Conservation (phyloP, 352 stramenopile genomes). For the Globisporangium orthogonon region DNA sequence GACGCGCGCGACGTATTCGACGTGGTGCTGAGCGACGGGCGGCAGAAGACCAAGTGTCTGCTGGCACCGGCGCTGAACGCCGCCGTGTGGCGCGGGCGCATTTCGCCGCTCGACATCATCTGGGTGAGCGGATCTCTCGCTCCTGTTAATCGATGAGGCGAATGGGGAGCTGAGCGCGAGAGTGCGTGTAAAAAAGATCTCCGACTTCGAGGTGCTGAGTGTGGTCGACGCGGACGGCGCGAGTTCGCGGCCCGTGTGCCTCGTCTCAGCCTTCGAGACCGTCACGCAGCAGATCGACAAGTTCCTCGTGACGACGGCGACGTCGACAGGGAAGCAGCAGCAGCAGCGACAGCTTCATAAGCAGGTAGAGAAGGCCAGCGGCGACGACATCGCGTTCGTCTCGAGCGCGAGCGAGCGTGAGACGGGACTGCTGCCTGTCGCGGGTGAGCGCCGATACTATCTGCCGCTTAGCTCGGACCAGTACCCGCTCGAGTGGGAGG, state of each 20-base stretch:
- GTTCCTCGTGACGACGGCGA: background rate
- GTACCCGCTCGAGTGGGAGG: conserved; percentile 36
- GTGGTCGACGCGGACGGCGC: background rate
- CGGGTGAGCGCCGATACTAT: conserved; percentile 48
- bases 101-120: conserved; percentile 27
- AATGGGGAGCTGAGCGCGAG: background rate
- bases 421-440: conserved; percentile 35
- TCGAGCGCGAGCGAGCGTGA: conserved; percentile 30
- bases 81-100: conserved; percentile 31
- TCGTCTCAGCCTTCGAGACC: conserved; percentile 16
- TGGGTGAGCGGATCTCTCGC: conserved; percentile 13
- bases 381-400: conserved; percentile 28
- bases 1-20: conserved; percentile 45
- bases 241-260: conserved; percentile 8
- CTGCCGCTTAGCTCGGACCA: conserved; percentile 43
- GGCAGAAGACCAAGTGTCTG: conserved; percentile 34
- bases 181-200: background rate
- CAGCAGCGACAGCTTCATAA: background rate
- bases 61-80: conserved; percentile 28
- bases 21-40: conserved; percentile 54
- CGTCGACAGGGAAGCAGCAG: background rate
- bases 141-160: background rate
- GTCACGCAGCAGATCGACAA: background rate
- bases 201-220: conserved; percentile 4
- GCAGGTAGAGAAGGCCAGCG: background rate